phyloP scores from a whole-genome alignment of 176 grass and related monocot species.

The Secale cereale region DNA sequence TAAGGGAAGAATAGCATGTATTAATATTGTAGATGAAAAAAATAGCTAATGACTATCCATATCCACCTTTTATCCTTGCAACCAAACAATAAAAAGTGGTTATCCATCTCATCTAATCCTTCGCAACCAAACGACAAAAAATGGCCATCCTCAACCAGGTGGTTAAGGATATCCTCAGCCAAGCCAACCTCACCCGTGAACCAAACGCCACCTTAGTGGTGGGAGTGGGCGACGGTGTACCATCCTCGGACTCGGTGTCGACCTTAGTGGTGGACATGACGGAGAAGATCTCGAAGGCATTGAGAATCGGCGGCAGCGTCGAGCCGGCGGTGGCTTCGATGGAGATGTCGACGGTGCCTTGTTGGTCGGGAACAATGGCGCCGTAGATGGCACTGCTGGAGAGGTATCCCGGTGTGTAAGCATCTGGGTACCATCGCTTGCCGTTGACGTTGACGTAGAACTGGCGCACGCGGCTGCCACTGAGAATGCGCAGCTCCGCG shows the following conservation, averaged over 20 bases:
- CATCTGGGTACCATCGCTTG: neutral
- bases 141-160: too few relatives aligned
- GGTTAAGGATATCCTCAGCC: too few relatives aligned
- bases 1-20: too few relatives aligned
- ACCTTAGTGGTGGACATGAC: constrained; percentile 1
- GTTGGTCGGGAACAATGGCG: neutral
- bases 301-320: constrained; percentile 51
- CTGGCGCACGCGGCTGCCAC: constrained; percentile 11
- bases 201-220: too few relatives aligned
- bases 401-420: constrained; percentile 22
- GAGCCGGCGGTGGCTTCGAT: constrained; percentile 44
- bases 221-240: constrained; percentile 1
- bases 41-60: too few relatives aligned
- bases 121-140: too few relatives aligned
- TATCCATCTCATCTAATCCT: too few relatives aligned
- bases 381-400: neutral
- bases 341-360: constrained; percentile 11
- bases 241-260: constrained; percentile 39
- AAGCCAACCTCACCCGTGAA: too few relatives aligned
- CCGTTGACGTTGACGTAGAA: constrained; percentile 40
- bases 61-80: too few relatives aligned
- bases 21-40: too few relatives aligned
- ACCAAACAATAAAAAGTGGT: too few relatives aligned
- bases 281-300: constrained; percentile 47
- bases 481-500: constrained; percentile 29